Percentiles rank a stretch among this genome's conserved stretches.
phyloP scores from a whole-genome alignment of 2,329 filamentous ascomycete species.

The Pseudonectria buxi region DNA sequence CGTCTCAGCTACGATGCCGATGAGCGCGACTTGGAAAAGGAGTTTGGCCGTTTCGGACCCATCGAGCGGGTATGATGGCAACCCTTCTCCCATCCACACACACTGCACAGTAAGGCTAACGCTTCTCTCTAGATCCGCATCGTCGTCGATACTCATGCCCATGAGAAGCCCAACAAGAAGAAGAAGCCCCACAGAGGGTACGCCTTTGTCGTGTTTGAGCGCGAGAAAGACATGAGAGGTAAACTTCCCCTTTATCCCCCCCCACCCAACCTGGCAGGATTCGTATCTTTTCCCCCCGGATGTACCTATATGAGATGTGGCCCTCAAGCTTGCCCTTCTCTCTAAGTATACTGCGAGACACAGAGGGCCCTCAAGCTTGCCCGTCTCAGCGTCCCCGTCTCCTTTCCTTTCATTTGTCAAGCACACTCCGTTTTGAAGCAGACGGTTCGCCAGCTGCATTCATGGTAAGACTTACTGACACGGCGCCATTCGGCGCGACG shows the following conservation, averaged over 20 bases:
- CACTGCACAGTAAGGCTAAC: conserved; percentile 9
- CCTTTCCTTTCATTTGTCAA: conserved; percentile 19
- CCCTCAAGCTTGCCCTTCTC: conserved; percentile 37
- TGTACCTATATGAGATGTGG: conserved; percentile 29
- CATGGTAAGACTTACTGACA: conserved; percentile 65
- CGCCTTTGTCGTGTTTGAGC: conserved; percentile 93
- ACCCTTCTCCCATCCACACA: neutral
- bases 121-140: conserved; percentile 66
- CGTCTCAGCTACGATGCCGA: conserved; percentile 85
- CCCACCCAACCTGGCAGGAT: conserved; percentile 28
- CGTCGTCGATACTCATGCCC: conserved; percentile 66
- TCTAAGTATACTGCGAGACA: conserved; percentile 39
- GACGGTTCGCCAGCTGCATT: conserved; percentile 10
- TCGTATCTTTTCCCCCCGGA: conserved; percentile 14
- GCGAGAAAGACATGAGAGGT: conserved; percentile 99
- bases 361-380: conserved; percentile 51
- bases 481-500: conserved; percentile 51
- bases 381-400: conserved; percentile 34
- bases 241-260: conserved; percentile 40
- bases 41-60: conserved; percentile 88
- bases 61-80: conserved; percentile 70
- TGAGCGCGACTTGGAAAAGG: conserved; percentile 82
- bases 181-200: conserved; percentile 83
- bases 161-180: conserved; percentile 66
- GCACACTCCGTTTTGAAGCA: conserved; percentile 14